Evolutionary conservation across 1,139 yeast genomes (phyloP).

Genomic region (Saccharomycopsis phalli): DNA sequence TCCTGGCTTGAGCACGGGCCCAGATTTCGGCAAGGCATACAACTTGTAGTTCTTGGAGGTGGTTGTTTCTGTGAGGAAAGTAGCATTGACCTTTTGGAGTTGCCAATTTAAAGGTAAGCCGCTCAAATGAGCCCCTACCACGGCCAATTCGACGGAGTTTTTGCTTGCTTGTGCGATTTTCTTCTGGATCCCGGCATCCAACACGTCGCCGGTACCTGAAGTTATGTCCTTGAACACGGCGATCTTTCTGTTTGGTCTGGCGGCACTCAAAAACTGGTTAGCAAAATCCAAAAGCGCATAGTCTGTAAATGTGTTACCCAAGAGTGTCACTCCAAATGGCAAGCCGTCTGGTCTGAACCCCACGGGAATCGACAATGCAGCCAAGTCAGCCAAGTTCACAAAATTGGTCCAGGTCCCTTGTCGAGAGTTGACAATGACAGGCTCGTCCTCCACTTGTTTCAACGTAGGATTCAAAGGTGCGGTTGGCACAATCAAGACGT

Average conservation of each 20-base stretch:
- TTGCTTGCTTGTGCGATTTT: conserved; percentile 29
- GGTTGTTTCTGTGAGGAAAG: conserved; percentile 51
- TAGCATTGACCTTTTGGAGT: conserved; percentile 76
- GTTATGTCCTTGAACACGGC: conserved; percentile 31
- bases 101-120: conserved; percentile 95
- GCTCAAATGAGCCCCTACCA: conserved; percentile 89
- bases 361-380: conserved; percentile 85
- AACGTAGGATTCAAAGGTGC: conserved; percentile 87
- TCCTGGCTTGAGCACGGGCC: conserved; percentile 85
- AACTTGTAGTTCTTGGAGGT: conserved; percentile 69
- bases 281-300: conserved; percentile 84
- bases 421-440: conserved; percentile 70
- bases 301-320: conserved; percentile 77
- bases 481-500: conserved; percentile 81
- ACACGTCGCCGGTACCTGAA: conserved; percentile 30
- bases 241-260: conserved; percentile 40
- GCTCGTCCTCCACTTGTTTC: conserved; percentile 62
- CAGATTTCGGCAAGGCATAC: conserved; percentile 72
- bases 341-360: conserved; percentile 74
- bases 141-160: conserved; percentile 60
- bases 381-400: conserved; percentile 86
- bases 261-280: conserved; percentile 48
- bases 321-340: conserved; percentile 83
- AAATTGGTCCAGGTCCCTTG: conserved; percentile 98
- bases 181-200: conserved; percentile 26